Evolutionary conservation across 495 filamentous ascomycete species (phyloP), one percentile per base, ranked within the genome.

Genomic region (Talaromyces adpressus): DNA sequence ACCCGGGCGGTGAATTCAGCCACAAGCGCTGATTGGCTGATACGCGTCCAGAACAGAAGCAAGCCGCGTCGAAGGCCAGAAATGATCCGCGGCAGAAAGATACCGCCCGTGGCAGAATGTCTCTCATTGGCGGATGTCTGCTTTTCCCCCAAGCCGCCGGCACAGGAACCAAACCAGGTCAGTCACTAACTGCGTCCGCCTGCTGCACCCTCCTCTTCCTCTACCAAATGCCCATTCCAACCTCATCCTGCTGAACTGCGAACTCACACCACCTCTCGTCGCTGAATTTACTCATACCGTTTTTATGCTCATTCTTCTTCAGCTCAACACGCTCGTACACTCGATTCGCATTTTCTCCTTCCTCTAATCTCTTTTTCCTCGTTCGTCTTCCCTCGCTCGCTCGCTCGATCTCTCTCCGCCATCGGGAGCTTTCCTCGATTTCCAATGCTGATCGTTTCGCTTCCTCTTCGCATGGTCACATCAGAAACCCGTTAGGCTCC

Each of bases 121-220:
- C 4, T 16, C 11, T 47, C 18, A 47, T 62, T 49, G 67, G 51
- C 67, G 58, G 62, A 72, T 66, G 70, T 68, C 25, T 14, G 49
- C 61, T 59, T 63, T 64, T 67, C 68, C 68, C 65, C 69, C 69
- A 64, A 71, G 75, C 76, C 56, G 30, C n/a, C 56, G 56, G 56
- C 56, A 58, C 56, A 58, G 56, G 59, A 61, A 53, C 30, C 41
- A 62, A 34, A 36, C 47, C 62, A 18, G 52, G 22, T 30, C 52
- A 56, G 52, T 56, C 52, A 56, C n/a, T 27, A 30, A 29, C 61
- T 29, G 45, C 25, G 30, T 62, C 45, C 49, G 47, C 52, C 45
- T 27, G 22, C 22, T 49, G 45, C 45, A 67, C 71, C 69, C 68
- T 69, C 69, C 70, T 73, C 64, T 70, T 67, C 65, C 68, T 70